A percentile compares a stretch with the other conserved stretches of the same genome.
Evolutionary conservation across 257 asterid genomes (phyloP).

Genomic region (Rehmannia glutinosa): DNA sequence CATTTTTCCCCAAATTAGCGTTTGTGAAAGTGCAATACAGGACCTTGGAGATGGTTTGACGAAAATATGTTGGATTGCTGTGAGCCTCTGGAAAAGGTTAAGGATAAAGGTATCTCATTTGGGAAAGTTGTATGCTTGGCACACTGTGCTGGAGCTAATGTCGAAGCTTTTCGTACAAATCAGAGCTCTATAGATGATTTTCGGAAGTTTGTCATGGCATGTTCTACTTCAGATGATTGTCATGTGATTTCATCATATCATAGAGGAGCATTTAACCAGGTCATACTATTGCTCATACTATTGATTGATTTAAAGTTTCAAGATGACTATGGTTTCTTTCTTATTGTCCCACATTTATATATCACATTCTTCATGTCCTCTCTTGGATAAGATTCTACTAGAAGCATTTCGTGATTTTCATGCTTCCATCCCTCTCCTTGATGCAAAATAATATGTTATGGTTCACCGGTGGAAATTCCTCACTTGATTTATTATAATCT

Average conservation of each 20-base stretch:
- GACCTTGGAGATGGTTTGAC: slow-evolving; percentile 99
- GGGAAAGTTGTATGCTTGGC: slow-evolving; percentile 97
- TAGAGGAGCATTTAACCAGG: slow-evolving; percentile 83
- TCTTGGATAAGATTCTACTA: neutral
- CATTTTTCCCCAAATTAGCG: neutral
- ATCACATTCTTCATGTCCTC: neutral
- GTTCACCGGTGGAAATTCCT: neutral
- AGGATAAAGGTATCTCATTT: slow-evolving; percentile 83
- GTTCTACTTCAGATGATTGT: slow-evolving; percentile 79
- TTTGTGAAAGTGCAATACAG: slow-evolving; percentile 36
- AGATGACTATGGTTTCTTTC: neutral
- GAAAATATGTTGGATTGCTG: slow-evolving; percentile 99
- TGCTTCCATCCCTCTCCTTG: neutral
- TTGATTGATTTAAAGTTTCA: neutral
- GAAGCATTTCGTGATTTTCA: too few relatives aligned
- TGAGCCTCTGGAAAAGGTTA: slow-evolving; percentile 93
- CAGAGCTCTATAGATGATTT: slow-evolving; percentile 84
- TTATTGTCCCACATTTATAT: neutral
- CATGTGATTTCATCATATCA: slow-evolving; percentile 89
- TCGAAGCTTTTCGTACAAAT: slow-evolving; percentile 83
- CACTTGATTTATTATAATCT: neutral
- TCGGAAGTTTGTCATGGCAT: slow-evolving; percentile 70
- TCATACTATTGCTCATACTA: slow-evolving; percentile 11
- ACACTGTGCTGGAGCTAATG: slow-evolving; percentile 97
- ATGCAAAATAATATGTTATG: neutral